phyloP scores from a whole-genome alignment of 179 eudicot species.

The Monotropa hypopitys region DNA sequence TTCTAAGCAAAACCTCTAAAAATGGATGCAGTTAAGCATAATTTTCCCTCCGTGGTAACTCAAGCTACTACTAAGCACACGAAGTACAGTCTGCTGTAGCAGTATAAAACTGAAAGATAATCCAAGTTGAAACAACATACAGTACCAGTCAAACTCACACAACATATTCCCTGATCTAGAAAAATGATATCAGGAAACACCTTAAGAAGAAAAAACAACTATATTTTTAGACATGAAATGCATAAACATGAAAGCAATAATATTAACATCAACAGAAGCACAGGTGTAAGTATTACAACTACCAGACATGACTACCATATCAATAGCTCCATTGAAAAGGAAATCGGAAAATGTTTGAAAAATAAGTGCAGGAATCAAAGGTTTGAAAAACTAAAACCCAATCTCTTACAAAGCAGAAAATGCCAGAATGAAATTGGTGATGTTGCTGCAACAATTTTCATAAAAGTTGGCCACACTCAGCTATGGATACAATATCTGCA shows the following conservation, averaged over 20 bases:
- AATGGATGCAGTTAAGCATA: background rate
- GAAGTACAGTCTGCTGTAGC: background rate
- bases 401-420: too few relatives aligned
- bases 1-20: background rate
- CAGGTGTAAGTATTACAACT: background rate
- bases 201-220: background rate
- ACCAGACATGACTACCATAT: background rate
- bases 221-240: background rate
- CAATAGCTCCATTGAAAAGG: background rate
- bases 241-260: background rate
- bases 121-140: background rate
- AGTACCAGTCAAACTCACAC: background rate
- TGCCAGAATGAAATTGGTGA: too few relatives aligned
- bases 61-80: background rate
- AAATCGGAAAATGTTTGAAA: slow-evolving; percentile 1
- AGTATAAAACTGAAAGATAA: background rate
- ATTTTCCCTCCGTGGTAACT: background rate
- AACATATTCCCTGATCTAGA: background rate
- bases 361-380: too few relatives aligned
- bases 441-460: too few relatives aligned
- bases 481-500: too few relatives aligned
- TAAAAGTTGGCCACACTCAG: too few relatives aligned
- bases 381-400: too few relatives aligned
- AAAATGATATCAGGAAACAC: background rate
- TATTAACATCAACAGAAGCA: background rate